phyloP scores from a whole-genome alignment of 345 rosid species.

The Jatropha curcas region DNA sequence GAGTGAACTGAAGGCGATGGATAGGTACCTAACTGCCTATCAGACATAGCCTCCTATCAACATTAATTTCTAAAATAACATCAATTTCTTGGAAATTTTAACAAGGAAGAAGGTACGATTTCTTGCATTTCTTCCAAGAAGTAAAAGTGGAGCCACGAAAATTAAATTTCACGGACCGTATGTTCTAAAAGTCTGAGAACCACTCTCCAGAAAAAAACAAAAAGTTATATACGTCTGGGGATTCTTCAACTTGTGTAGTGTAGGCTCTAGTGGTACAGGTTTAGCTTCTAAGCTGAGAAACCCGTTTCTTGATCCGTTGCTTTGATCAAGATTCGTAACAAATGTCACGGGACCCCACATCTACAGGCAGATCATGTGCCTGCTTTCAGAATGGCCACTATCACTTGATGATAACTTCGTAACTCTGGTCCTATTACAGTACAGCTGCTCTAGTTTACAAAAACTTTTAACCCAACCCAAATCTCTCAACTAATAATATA shows the following conservation, averaged over 20 bases:
- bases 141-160: slow-evolving; percentile 20
- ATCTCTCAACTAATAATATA: neutral
- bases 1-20: slow-evolving; percentile 35
- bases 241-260: neutral
- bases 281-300: slow-evolving; percentile 10
- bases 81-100: neutral
- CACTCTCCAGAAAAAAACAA: slow-evolving; percentile 11
- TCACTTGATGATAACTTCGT: neutral
- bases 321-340: slow-evolving; percentile 4
- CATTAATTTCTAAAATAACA: neutral
- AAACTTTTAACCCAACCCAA: neutral
- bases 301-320: neutral
- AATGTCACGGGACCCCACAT: slow-evolving; percentile 24
- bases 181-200: slow-evolving; percentile 13
- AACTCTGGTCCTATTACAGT: neutral
- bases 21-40: neutral
- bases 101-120: neutral
- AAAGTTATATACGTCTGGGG: neutral
- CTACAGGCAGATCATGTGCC: slow-evolving; percentile 35
- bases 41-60: neutral
- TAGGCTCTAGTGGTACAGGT: neutral
- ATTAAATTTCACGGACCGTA: slow-evolving; percentile 4
- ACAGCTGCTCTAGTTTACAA: neutral
- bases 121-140: neutral
- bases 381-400: slow-evolving; percentile 25